phyloP scores from a whole-genome alignment of 2,329 filamentous ascomycete genomes.

The Clarireedia sp. region DNA sequence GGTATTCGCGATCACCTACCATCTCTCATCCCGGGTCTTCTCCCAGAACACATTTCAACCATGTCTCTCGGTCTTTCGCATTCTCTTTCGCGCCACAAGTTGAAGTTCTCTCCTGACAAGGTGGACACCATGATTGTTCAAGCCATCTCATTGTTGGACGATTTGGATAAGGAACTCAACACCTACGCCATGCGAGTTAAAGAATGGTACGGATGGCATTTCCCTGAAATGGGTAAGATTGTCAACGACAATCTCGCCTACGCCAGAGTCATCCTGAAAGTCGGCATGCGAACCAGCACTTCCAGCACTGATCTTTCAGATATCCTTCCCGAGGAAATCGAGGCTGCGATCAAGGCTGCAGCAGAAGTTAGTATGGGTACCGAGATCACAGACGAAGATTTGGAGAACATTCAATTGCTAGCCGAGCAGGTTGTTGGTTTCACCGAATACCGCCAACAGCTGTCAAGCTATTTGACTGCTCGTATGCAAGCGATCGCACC shows the following conservation, averaged over 20 bases:
- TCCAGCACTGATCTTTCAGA: constrained; percentile 72
- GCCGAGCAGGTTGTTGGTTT: constrained; percentile 91
- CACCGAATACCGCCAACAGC: constrained; percentile 80
- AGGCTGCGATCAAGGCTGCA: constrained; percentile 81
- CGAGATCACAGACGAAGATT: constrained; percentile 86
- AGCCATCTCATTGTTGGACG: constrained; percentile 86
- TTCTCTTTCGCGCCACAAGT: constrained; percentile 92
- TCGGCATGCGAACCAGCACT: constrained; percentile 82
- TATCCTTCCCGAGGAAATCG: constrained; percentile 91
- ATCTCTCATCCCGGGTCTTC: constrained; percentile 81
- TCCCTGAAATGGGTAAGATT: constrained; percentile 95
- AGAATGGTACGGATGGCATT: constrained; percentile 99
- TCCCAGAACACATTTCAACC: constrained; percentile 78
- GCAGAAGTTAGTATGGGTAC: constrained; percentile 98
- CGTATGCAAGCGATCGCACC: constrained; percentile 97
- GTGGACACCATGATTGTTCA: constrained; percentile 99
- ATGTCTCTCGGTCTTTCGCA: constrained; percentile 96
- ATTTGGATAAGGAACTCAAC: constrained; percentile 97
- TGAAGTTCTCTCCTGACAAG: constrained; percentile 98
- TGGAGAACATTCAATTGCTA: constrained; percentile 84
- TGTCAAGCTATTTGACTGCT: constrained; percentile 80
- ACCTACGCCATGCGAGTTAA: constrained; percentile 98
- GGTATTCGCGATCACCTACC: constrained; percentile 86
- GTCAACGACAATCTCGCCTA: constrained; percentile 96
- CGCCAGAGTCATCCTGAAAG: constrained; percentile 75